phyloP scores from a whole-genome alignment of 2,329 filamentous ascomycete genomes.

The Nothopassalora personata region DNA sequence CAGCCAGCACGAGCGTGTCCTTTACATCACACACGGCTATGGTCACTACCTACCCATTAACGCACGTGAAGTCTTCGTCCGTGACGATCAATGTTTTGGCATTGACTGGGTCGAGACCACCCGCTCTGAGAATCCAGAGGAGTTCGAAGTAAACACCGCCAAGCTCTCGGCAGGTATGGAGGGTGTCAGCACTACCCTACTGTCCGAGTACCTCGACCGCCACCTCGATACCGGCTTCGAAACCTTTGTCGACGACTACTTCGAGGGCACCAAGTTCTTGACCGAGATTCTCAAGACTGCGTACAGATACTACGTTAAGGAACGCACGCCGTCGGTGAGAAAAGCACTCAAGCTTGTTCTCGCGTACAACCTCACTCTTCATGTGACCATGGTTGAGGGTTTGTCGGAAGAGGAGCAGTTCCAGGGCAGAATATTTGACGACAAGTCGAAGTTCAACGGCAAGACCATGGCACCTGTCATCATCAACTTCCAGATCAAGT shows the following conservation, averaged over 20 bases:
- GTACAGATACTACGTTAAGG: conserved; percentile 85
- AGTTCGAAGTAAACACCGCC: conserved; percentile 82
- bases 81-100: conserved; percentile 86
- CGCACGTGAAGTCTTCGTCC: conserved; percentile 88
- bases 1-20: conserved; percentile 54
- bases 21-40: conserved; percentile 96
- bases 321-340: conserved; percentile 81
- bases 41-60: conserved; percentile 88
- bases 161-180: conserved; percentile 84
- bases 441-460: conserved; percentile 79
- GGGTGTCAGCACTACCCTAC: conserved; percentile 71
- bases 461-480: conserved; percentile 92
- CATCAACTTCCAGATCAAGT: conserved; percentile 99
- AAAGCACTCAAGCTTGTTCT: conserved; percentile 93
- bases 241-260: conserved; percentile 91
- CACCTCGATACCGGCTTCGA: conserved; percentile 91
- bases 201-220: conserved; percentile 90
- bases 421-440: conserved; percentile 78
- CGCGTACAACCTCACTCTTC: conserved; percentile 90
- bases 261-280: conserved; percentile 89
- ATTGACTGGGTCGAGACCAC: conserved; percentile 90
- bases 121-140: conserved; percentile 58
- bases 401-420: conserved; percentile 72
- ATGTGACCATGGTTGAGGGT: conserved; percentile 91
- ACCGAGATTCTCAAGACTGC: conserved; percentile 95